Evolutionary conservation across 139 green algal genomes (phyloP), one percentile per base, ranked within the genome.

Genomic region (Chlorella ohadii): DNA sequence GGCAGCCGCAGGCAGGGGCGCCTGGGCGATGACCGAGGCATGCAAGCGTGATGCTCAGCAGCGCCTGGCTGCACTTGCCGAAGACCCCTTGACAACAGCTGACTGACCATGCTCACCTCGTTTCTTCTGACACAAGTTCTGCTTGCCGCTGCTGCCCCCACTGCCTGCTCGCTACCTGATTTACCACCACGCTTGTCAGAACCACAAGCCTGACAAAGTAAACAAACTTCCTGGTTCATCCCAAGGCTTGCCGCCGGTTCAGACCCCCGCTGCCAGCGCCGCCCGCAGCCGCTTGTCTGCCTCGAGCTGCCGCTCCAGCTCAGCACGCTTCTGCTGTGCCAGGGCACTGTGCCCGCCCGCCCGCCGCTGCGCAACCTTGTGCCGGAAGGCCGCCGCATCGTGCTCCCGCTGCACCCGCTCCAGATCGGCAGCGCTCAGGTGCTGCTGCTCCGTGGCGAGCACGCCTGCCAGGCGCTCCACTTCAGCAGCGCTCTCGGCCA

Each of bases 401-500:
- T 67, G 41, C 67, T 84, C 64, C 9, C 64, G 47, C 51, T 38
- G 22, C 22, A 78, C 67, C 66, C 79, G 23, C 51, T 75, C 64
- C 47, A 61, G 33, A 20, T 84, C 79, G 3, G 64, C 66, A 1
- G 63, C 22, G 33, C 65, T 77, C 13, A 84, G 15, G 65, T 84
- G 79, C n/a, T 70, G 47, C 65, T 70, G 47, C 33, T 84, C 79
- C 27, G 13, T 38, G 5, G 34, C 20, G 59, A 82, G 36, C n/a
- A 74, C 27, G 16, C 13, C 47, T 3, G 34, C 27, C 66, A 84
- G 66, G 66, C 79, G 66, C 19, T 51, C 25, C 33, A 78, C 47
- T n/a, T 84, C 79, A n/a, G 66, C 47, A 1, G 3, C 5, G 76
- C 76, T 57, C 59, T 82, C 76, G 3, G 57, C 76, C 59, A 82